phyloP scores from a whole-genome alignment of 2,329 filamentous ascomycete species.

The Pestalotiopsis sp. region DNA sequence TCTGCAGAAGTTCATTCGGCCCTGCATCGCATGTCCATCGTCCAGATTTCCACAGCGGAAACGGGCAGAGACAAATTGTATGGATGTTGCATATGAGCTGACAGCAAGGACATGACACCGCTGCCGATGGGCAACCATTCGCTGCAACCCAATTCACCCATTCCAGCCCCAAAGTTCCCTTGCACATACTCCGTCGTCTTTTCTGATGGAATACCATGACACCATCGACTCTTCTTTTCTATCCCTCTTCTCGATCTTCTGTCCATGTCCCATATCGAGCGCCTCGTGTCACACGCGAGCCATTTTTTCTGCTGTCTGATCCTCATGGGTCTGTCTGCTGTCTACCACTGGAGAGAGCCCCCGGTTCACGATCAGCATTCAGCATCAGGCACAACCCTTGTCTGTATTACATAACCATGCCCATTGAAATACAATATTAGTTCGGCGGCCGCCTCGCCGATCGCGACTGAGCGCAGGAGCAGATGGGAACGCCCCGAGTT shows the following conservation, averaged over 20 bases:
- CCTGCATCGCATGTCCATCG: too few species aligned
- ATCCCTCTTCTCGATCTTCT: background rate
- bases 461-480: background rate
- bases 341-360: background rate
- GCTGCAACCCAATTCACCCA: too few species aligned
- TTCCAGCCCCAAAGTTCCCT: background rate
- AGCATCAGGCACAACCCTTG: background rate
- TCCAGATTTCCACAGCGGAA: too few species aligned
- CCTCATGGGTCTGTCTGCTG: background rate
- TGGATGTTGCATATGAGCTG: background rate
- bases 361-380: background rate
- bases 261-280: background rate
- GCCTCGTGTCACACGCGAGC: background rate
- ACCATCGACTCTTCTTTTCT: background rate
- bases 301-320: background rate
- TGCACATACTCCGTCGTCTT: background rate
- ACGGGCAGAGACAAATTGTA: background rate
- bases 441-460: slow-evolving; percentile 4
- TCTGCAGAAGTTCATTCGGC: too few species aligned
- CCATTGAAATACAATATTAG: background rate
- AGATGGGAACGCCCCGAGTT: background rate
- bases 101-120: background rate
- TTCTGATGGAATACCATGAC: background rate
- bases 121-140: too few species aligned
- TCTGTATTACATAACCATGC: slow-evolving; percentile 1